Percentiles rank a stretch among this genome's conserved stretches.
Conservation (phyloP, 805 yeast species). For the Yarrowia keelungensis region DNA sequence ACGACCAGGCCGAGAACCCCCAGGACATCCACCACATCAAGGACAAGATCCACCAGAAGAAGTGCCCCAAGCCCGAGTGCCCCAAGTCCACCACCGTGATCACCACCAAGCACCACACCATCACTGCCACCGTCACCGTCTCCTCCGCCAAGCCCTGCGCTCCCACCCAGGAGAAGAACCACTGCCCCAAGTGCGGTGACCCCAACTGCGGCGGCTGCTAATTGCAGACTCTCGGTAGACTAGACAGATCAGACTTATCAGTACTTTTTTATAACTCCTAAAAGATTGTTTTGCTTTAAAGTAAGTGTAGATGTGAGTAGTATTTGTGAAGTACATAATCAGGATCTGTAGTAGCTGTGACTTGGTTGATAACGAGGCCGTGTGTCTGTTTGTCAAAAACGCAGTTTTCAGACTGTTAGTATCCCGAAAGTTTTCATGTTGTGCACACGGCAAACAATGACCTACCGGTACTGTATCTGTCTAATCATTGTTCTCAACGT, state of each 20-base stretch:
- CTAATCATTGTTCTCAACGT: too few relatives aligned
- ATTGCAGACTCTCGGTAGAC: background rate
- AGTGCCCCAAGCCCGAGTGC: slow-evolving; percentile 34
- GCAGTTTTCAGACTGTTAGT: too few relatives aligned
- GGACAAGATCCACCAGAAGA: slow-evolving; percentile 22
- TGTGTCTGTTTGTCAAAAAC: too few relatives aligned
- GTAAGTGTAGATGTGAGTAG: too few relatives aligned
- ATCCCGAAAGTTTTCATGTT: too few relatives aligned
- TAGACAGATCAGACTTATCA: slow-evolving; percentile 5
- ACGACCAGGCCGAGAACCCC: slow-evolving; percentile 17
- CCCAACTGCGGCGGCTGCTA: slow-evolving; percentile 28
- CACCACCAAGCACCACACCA: slow-evolving; percentile 15
- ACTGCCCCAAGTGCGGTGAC: slow-evolving; percentile 31
- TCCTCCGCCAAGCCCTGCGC: slow-evolving; percentile 8
- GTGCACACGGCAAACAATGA: too few relatives aligned
- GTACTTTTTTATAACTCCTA: slow-evolving; percentile 3
- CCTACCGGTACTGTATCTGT: too few relatives aligned
- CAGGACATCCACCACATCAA: slow-evolving; percentile 30
- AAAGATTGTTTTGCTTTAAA: background rate
- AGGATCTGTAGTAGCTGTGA: too few relatives aligned
- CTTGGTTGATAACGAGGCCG: too few relatives aligned
- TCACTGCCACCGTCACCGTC: background rate
- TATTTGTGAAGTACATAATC: too few relatives aligned
- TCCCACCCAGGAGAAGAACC: slow-evolving; percentile 28
- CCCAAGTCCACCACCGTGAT: slow-evolving; percentile 24